Evolutionary conservation across 2,329 filamentous ascomycete species (phyloP), one percentile per base, ranked within the genome.

Genomic region (Talaromyces sp.): DNA sequence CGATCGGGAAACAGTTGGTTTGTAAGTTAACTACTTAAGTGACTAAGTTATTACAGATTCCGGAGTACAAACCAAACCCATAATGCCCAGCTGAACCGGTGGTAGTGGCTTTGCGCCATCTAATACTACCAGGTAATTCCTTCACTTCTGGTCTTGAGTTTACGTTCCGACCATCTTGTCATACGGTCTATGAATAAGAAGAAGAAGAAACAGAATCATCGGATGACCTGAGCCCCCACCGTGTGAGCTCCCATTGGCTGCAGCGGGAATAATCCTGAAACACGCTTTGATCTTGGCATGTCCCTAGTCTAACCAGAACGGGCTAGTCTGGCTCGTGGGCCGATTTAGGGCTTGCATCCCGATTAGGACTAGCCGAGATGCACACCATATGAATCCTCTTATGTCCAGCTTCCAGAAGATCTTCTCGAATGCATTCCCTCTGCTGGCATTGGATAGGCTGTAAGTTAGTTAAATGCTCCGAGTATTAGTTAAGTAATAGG

Each of bases 221-320:
- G 8, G 33, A 52, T 37, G 48, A 37, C 48, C n/a, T 6, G 9
- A 13, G 15, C 4, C 46, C 31, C 46, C n/a, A 22, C 46, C 17
- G 15, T 1, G 9, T 4, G 2, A 8, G 9, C 13, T 39, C 13
- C 25, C 0, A 52, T 39, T 52, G 48, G 48, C 19, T 17, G 31
- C 37, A 36, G 35, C 48, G 48, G 48, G 31, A 17, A 39, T 19
- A 39, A 37, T 52, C n/a, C 48, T 52, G 48, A 52, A 52, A 52
- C 48, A 52, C 48, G 19, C 48, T 36, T 36, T 15, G 2, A 11
- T 17, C 33, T 52, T 52, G 48, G 48, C 19, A 52, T 10, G 5
- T 37, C 1, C 5, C 4, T 8, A 2, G n/a, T 9, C 45, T 48
- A 48, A 28, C 28, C 28, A 7, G 1, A 33, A 7, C 28, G 2